Base-by-base conservation (phyloP, 179 eudicot genomes). In the Heliamphora pulchella region DNA sequence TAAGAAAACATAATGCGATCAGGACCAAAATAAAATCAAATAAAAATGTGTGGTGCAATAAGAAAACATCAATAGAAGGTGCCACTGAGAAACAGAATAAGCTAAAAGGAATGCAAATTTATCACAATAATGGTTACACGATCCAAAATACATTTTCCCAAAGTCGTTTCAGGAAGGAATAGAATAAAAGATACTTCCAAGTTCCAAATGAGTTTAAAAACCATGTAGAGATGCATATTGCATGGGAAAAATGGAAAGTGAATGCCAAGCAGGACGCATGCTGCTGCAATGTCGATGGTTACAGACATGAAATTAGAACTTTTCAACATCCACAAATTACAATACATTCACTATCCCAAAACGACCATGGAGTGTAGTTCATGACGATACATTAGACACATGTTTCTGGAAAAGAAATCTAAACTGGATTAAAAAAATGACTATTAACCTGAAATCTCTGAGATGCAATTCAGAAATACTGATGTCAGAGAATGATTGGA, bases 381-480 rank as follows among this genome's bases (percentile, higher is more conserved):
- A 43, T 44, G 1, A 50, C 15, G 13, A 64, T 13, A 51, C 20
- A 50, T 67, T 50, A 44, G 5, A 64, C 15, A 47, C 6, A 77
- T 65, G 72, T 8, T 80, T 53, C 20, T 8, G 65, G 5, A 13
- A 44, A 57, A 66, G 18, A 5, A 68, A 77, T 15, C 43, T 15
- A 8, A 57, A 22, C 13, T 10, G 43, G 31, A 31, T 55, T 55
- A 14, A 59, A 9, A 64, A 64, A 17, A 2, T 22, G 39, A 31
- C 18, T 72, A 82, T 74, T 74, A 65, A 94, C 99, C 99, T 96
- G 89, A 96, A 96, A 85, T 96, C 99, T 89, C 99, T 90, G 47
- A 94, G 86, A 85, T 96, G 99, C 85, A 96, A 86, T 84, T 96
- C 99, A 86, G 92, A 96, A 84, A 96, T 88, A 70, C 97, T 92